Evolutionary conservation across 345 rosid species (phyloP), one percentile per base, ranked within the genome.

Genomic region (Trapa incisa): DNA sequence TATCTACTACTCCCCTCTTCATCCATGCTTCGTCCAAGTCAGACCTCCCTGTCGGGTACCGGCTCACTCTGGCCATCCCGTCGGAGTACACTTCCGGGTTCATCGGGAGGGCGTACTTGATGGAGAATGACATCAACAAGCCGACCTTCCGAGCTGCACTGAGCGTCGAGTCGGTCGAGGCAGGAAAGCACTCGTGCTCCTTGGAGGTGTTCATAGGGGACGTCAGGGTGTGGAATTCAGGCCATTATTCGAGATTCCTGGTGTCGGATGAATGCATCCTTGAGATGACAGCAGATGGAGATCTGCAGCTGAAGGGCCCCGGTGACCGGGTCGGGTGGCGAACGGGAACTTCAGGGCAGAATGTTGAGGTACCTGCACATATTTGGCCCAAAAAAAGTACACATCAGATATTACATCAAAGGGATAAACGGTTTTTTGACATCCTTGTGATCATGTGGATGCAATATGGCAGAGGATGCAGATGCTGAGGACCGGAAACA

Each of bases 141-240:
- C 96, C 96, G 0, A 64, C 45, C 68, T 89, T 92, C 64, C 86
- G 72, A 79, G 82, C 72, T 29, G 89, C 93, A 61, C 72, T 92
- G 76, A 85, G 85, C 57, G 84, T 82, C 61, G 93, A 80, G 64
- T 86, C 96, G n/a, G 47, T 69, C 35, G 66, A 71, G n/a, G 57
- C 39, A 29, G 16, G 54, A 11, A 71, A 67, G 12, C 88, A 84
- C 65, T 71, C 87, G 6, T 93, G 98, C 60, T 86, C 90, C 7
- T 67, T 89, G 61, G 78, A 93, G 72, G 78, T 93, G 29, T 84
- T 89, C 65, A 80, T 89, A 2, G 97, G 96, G 53, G 91, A 85
- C 76, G 88, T 85, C 45, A 86, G 71, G 85, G 98, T 87, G 45
- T 92, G 98, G 98, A 87, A 73, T 68, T 93, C 97, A 38, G 97